These are phyloP conservation scores for Oropetium thomaeum DNA, from an alignment of 176 grass and related monocot genomes.

Conservation along the genomic window DNA sequence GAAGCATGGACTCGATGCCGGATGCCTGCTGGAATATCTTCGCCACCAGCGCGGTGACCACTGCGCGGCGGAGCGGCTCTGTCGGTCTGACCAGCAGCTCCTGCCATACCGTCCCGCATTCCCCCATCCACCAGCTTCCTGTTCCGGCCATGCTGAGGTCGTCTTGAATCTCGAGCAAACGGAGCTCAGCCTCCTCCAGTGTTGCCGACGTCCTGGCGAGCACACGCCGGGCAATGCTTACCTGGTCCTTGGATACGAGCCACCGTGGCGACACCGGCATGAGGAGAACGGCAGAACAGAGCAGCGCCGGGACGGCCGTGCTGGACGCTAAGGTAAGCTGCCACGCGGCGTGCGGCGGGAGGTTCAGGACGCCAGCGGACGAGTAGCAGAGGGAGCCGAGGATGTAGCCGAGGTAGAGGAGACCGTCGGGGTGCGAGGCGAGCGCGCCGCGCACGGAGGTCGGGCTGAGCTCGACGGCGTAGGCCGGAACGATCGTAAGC, in stretches of 20 bases:
- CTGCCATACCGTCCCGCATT: neutral
- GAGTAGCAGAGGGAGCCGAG: slow-evolving; percentile 28
- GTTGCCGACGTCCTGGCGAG: slow-evolving; percentile 18
- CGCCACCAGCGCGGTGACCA: slow-evolving; percentile 34
- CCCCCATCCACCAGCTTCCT: slow-evolving; percentile 13
- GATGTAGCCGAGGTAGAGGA: slow-evolving; percentile 51
- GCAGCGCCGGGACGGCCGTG: slow-evolving; percentile 17
- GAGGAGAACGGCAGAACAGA: slow-evolving; percentile 11
- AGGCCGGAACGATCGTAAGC: slow-evolving; percentile 41
- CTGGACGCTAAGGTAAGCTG: slow-evolving; percentile 2
- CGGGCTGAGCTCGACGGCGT: slow-evolving; percentile 29
- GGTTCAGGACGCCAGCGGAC: neutral
- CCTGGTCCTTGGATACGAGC: slow-evolving; percentile 9
- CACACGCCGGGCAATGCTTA: slow-evolving; percentile 25
- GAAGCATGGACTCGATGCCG: slow-evolving; percentile 15
- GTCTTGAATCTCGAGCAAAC: slow-evolving; percentile 27
- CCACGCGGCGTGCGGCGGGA: slow-evolving; percentile 31
- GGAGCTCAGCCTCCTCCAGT: slow-evolving; percentile 25
- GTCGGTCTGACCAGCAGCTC: slow-evolving; percentile 32
- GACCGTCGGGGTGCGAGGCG: slow-evolving; percentile 41
- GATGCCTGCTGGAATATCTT: slow-evolving; percentile 51
- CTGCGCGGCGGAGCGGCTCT: slow-evolving; percentile 33
- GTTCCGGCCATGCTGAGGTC: neutral
- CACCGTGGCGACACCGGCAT: slow-evolving; percentile 44
- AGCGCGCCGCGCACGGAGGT: slow-evolving; percentile 4